Evolutionary conservation across 306 rosid species (phyloP).

Genomic region (Hippophae tibetana): DNA sequence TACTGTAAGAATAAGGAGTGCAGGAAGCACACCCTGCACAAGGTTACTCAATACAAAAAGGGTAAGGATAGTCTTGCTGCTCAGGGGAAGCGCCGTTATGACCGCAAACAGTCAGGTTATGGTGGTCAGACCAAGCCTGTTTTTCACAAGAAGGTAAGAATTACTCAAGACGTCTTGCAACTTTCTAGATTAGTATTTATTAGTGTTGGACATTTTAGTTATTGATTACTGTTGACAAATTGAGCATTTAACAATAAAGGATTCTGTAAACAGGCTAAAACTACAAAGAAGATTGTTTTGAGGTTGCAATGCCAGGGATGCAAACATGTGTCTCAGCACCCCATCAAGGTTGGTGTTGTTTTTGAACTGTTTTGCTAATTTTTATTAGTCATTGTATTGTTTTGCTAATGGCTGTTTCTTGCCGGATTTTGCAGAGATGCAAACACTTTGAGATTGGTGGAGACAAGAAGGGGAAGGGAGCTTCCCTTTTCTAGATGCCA

Average conservation of each 20-base stretch:
- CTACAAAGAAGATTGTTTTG: slow-evolving; percentile 43
- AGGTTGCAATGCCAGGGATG: slow-evolving; percentile 44
- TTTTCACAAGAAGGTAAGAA: slow-evolving; percentile 34
- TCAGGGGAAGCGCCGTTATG: slow-evolving; percentile 43
- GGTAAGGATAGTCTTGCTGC: slow-evolving; percentile 45
- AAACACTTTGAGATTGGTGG: slow-evolving; percentile 38
- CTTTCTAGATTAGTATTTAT: not conserved
- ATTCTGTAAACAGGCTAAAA: slow-evolving; percentile 27
- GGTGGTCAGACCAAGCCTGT: slow-evolving; percentile 48
- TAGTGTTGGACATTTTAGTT: not conserved
- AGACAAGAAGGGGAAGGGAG: slow-evolving; percentile 43
- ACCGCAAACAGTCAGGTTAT: slow-evolving; percentile 43
- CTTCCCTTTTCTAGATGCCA: slow-evolving; percentile 28
- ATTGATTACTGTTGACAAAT: not conserved
- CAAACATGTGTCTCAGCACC: slow-evolving; percentile 42
- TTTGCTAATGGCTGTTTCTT: not conserved
- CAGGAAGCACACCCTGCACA: slow-evolving; percentile 48
- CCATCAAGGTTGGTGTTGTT: slow-evolving; percentile 29
- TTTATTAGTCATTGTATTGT: not conserved
- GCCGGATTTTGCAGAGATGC: slow-evolving; percentile 32
- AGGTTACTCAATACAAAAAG: slow-evolving; percentile 43
- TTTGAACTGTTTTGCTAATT: too few species aligned
- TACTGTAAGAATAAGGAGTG: slow-evolving; percentile 42
- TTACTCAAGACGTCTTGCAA: not conserved
- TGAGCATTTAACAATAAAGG: not conserved